Evolutionary conservation across 2,329 filamentous ascomycete species (phyloP).

Genomic region (Botrytis porri): DNA sequence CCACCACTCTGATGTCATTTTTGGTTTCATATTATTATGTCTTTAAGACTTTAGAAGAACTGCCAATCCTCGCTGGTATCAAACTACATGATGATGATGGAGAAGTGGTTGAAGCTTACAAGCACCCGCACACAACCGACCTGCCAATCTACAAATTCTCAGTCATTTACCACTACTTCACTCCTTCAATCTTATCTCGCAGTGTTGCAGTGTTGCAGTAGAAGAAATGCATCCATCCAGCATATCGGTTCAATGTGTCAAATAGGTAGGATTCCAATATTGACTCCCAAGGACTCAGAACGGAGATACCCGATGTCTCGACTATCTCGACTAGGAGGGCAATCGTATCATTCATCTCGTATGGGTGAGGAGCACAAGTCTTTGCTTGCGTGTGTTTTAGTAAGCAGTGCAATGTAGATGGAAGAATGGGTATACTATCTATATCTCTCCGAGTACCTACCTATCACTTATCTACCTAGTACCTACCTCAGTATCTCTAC

Average conservation of each 20-base stretch:
- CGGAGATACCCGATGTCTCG: neutral
- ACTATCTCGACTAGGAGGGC: neutral
- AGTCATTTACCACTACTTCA: neutral
- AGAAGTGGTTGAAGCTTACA: no score
- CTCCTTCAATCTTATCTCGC: neutral
- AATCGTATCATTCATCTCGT: neutral
- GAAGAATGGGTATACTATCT: neutral
- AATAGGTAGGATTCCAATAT: neutral
- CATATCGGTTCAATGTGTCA: neutral
- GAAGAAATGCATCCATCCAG: neutral
- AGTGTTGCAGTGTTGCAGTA: neutral
- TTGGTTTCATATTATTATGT: neutral
- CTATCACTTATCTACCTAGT: neutral
- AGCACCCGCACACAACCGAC: neutral
- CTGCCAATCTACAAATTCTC: no score
- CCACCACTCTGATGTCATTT: no score
- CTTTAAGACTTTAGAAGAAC: neutral
- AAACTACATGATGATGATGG: neutral
- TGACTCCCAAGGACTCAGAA: neutral
- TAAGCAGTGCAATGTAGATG: neutral
- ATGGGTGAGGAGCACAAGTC: neutral
- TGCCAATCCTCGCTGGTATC: neutral
- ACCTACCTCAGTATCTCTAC: no score
- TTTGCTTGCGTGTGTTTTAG: neutral
- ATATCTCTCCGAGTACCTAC: neutral